Conservation (phyloP, 345 rosid species). For the Eucalyptus melliodora region DNA sequence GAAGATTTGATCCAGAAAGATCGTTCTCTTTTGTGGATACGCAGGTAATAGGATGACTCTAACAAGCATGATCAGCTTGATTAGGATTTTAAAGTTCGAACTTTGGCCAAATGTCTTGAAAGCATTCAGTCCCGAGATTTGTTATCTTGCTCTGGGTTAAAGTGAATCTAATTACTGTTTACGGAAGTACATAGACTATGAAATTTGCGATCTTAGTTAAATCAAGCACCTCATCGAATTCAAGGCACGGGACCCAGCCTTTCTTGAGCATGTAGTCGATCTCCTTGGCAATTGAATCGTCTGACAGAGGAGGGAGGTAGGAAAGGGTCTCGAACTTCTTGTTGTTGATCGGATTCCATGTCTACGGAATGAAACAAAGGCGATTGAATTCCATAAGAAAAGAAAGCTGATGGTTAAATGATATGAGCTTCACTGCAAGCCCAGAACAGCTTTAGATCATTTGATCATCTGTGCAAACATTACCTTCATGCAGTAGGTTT, state of each 20-base stretch:
- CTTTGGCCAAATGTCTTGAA: background rate
- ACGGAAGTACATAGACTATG: background rate
- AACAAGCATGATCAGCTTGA: background rate
- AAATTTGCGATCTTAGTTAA: background rate
- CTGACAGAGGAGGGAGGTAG: slow-evolving; percentile 35
- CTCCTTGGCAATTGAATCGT: slow-evolving; percentile 39
- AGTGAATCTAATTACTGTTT: background rate
- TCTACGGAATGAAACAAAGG: slow-evolving; percentile 8
- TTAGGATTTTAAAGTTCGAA: background rate
- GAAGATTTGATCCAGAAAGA: background rate
- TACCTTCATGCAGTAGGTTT: slow-evolving; percentile 53
- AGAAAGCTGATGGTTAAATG: background rate
- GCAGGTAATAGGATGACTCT: background rate
- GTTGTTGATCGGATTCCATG: slow-evolving; percentile 58
- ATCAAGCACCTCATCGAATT: slow-evolving; percentile 47
- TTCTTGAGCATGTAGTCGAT: slow-evolving; percentile 50
- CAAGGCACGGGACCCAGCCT: slow-evolving; percentile 68
- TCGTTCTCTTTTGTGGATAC: background rate
- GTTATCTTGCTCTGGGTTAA: background rate
- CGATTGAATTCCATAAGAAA: too few species aligned
- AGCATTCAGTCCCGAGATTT: background rate
- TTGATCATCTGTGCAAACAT: background rate
- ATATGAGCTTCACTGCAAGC: background rate
- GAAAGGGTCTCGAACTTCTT: slow-evolving; percentile 47
- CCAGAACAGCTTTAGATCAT: background rate